Base-by-base conservation (phyloP, 768 basidiomycete genomes). In the Trametes gibbosa region DNA sequence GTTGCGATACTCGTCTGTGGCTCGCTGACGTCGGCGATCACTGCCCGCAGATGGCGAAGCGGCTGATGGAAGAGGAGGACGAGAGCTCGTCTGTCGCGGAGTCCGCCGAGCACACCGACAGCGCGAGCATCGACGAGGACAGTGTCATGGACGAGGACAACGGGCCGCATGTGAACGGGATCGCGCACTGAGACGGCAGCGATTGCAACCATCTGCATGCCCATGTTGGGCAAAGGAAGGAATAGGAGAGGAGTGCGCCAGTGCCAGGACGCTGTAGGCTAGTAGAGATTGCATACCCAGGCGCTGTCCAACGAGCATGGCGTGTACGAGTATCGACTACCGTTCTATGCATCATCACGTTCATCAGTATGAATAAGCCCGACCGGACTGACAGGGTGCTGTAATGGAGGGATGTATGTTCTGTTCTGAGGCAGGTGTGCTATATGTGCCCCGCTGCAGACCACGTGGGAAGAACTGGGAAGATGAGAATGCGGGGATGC, bases 1-100 rank as follows among this genome's bases (percentile, higher is more conserved):
- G 37, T 5, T 39, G 37, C 13, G 37, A 39, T 17, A n/a, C 13
- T 39, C 37, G 10, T 39, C 13, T 39, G 37, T 14, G 34, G 39
- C 47, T 43, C 9, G 29, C 40, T 48, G 32, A 40, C 53, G 40
- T 19, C 23, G 47, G 40, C 53, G 25, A 42, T 2, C 17, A 58
- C 65, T 47, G 42, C 62, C 7, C 63, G 46, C 68, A 92, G 90
- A 82, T 80, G 55, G 89, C 90, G 24, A 79, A 81, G 56, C 73
- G 79, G 63, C 71, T 92, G 50, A 79, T 85, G 72, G 84, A 81
- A 0, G 79, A 84, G 5, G 71, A 72, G 37, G 69, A 70, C 23
- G 70, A 71, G 42, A 5, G 1, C 9, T 56, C 61, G 56, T 57
- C 55, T 1, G 61, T 62, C 29, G 66, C 65, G 46, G 69, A 69